A percentile compares a stretch with the other conserved stretches of the same genome.
These are phyloP conservation scores for Neonectria neomacrospora DNA, from an alignment of 2,329 filamentous ascomycete genomes.

Conservation along the genomic window DNA sequence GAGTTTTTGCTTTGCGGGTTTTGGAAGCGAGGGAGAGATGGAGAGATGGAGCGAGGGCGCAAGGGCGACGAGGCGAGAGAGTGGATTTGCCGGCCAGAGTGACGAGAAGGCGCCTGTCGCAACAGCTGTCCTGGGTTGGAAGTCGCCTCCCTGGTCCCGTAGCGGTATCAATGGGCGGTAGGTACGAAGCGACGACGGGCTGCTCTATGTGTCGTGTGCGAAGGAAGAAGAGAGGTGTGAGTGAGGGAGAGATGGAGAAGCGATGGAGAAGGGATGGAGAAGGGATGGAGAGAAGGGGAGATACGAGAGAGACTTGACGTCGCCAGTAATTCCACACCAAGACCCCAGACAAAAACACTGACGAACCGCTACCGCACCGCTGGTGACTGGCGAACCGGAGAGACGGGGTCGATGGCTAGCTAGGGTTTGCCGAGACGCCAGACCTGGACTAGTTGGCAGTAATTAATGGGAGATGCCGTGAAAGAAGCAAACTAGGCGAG, in stretches of 20 bases:
- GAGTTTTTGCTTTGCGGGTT: conserved; percentile 11
- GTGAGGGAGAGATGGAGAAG: conserved; percentile 11
- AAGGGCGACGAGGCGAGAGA: conserved; percentile 8
- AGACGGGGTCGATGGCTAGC: conserved; percentile 12
- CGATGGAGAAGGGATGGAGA: neutral
- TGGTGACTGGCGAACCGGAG: conserved; percentile 10
- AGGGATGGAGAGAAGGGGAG: neutral
- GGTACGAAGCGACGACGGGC: neutral
- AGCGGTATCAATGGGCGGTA: conserved; percentile 16
- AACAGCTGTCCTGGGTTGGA: conserved; percentile 1
- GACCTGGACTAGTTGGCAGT: conserved; percentile 18
- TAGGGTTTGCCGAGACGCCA: conserved; percentile 25
- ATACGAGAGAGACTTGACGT: conserved; percentile 4
- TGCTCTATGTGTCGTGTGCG: conserved; percentile 4
- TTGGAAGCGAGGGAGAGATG: conserved; percentile 11
- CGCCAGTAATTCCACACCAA: conserved; percentile 12
- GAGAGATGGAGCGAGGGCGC: conserved; percentile 5
- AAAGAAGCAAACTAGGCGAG: neutral
- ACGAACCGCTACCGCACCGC: conserved; percentile 6
- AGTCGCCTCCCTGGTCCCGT: conserved; percentile 7
- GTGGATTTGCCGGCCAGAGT: conserved; percentile 17
- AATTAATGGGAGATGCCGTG: conserved; percentile 13
- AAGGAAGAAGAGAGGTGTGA: conserved; percentile 1
- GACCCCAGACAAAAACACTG: conserved; percentile 17
- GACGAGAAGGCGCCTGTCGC: conserved; percentile 13